A percentile compares a stretch with the other conserved stretches of the same genome.
Evolutionary conservation across 192 early-diverging fungal species (phyloP).

Genomic region (Backusella parvicylindrica): DNA sequence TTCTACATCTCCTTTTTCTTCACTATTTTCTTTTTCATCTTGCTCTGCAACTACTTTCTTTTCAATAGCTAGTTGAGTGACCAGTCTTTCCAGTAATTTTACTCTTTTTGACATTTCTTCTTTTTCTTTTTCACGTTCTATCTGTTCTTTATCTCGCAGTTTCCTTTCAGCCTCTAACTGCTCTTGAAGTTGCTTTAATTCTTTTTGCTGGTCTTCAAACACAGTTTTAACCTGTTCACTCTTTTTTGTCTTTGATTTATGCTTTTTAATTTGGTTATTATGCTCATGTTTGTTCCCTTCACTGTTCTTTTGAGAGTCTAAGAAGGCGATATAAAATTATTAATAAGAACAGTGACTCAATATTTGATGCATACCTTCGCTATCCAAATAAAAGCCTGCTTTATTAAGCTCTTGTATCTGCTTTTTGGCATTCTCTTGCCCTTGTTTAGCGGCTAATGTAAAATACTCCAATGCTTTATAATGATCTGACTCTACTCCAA

Average conservation of each 20-base stretch:
- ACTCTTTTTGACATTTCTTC: background rate
- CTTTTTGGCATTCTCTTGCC: background rate
- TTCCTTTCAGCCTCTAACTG: background rate
- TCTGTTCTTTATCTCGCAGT: background rate
- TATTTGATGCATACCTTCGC: background rate
- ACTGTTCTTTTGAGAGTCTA: background rate
- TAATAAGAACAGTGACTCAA: background rate
- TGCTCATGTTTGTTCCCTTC: background rate
- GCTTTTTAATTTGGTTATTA: background rate
- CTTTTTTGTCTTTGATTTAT: background rate
- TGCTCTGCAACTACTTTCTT: background rate
- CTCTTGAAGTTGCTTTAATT: background rate
- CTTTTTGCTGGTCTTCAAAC: background rate
- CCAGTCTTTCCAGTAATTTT: background rate
- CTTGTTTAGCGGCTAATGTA: background rate
- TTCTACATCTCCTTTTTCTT: background rate
- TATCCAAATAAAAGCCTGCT: background rate
- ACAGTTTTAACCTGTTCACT: background rate
- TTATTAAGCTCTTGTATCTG: background rate
- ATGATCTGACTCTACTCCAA: background rate
- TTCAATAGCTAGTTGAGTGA: background rate
- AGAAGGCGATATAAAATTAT: background rate
- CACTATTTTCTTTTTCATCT: background rate
- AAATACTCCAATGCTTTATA: background rate
- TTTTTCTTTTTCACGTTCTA: background rate